These are phyloP conservation scores for Starmerella stigmatis DNA, from an alignment of 805 yeast species.

Conservation along the genomic window DNA sequence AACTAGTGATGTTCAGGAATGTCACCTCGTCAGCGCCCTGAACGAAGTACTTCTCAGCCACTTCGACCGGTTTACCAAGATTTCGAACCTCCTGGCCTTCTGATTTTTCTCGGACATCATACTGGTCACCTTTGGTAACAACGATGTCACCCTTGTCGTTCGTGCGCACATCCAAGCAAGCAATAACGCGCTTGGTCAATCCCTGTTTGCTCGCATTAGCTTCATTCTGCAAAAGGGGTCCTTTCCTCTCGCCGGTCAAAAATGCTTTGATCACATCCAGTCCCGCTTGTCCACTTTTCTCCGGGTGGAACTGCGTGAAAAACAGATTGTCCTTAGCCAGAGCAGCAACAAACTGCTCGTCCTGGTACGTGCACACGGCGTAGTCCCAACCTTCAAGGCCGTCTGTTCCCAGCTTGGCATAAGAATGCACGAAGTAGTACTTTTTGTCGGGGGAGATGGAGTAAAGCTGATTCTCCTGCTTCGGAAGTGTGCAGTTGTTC, in stretches of 20 bases:
- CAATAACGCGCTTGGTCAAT: conserved; percentile 81
- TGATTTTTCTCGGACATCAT: conserved; percentile 80
- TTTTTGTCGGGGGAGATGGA: conserved; percentile 57
- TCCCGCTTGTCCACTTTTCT: conserved; percentile 90
- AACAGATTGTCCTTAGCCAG: conserved; percentile 64
- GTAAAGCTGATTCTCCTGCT: conserved; percentile 35
- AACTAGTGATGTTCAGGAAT: conserved; percentile 87
- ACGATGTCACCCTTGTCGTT: conserved; percentile 92
- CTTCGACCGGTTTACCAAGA: conserved; percentile 89
- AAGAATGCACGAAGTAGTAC: conserved; percentile 93
- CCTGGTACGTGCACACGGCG: conserved; percentile 62
- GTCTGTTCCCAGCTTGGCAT: conserved; percentile 26
- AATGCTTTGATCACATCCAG: conserved; percentile 64
- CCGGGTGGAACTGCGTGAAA: conserved; percentile 99
- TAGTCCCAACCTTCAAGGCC: conserved; percentile 50
- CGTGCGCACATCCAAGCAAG: conserved; percentile 92
- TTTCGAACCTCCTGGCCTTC: conserved; percentile 55
- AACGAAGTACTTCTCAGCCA: conserved; percentile 78
- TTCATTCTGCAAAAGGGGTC: not conserved
- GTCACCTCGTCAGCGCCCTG: conserved; percentile 98
- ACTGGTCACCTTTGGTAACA: conserved; percentile 97
- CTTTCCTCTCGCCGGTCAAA: conserved; percentile 39
- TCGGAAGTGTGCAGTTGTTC: conserved; percentile 43
- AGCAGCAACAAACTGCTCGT: conserved; percentile 76
- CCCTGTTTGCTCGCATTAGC: conserved; percentile 29